Evolutionary conservation across 352 stramenopile species (phyloP).

Genomic region (Phytophthora europaea): DNA sequence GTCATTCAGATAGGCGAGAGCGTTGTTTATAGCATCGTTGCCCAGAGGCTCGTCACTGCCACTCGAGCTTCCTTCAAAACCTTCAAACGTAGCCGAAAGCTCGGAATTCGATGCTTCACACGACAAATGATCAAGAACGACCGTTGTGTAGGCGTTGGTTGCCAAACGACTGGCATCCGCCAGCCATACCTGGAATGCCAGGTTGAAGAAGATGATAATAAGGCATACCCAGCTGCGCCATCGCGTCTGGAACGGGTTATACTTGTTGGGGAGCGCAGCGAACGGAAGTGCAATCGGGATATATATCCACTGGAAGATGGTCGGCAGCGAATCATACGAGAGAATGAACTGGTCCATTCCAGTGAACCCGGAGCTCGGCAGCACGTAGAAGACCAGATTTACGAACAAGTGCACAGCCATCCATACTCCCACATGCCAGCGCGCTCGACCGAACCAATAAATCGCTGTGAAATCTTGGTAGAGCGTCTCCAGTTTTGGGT

Average conservation of each 20-base stretch:
- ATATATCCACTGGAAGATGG: constrained; percentile 81
- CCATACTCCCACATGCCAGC: constrained; percentile 78
- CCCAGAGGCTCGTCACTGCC: constrained; percentile 8
- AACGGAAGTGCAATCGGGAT: constrained; percentile 79
- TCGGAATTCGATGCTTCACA: constrained; percentile 45
- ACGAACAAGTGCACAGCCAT: constrained; percentile 80
- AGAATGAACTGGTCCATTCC: constrained; percentile 81
- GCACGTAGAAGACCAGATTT: constrained; percentile 68
- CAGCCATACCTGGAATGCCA: constrained; percentile 83
- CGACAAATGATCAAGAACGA: constrained; percentile 48
- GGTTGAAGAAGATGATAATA: constrained; percentile 83
- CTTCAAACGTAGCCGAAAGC: constrained; percentile 34
- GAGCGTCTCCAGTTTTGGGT: constrained; percentile 74
- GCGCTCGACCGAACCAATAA: constrained; percentile 84
- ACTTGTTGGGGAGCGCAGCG: constrained; percentile 64
- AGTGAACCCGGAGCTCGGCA: constrained; percentile 67
- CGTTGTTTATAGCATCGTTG: constrained; percentile 34
- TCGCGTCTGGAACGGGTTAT: constrained; percentile 79
- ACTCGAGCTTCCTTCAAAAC: constrained; percentile 40
- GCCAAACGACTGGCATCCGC: constrained; percentile 67
- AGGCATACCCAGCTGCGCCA: constrained; percentile 82
- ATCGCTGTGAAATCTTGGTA: constrained; percentile 90
- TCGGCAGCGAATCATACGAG: constrained; percentile 47
- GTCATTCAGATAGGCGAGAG: constrained; percentile 44
- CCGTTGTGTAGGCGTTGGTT: constrained; percentile 47